Evolutionary conservation across 495 filamentous ascomycete genomes (phyloP), one percentile per base, ranked within the genome.

Genomic region (Lentithecium fluviatile): DNA sequence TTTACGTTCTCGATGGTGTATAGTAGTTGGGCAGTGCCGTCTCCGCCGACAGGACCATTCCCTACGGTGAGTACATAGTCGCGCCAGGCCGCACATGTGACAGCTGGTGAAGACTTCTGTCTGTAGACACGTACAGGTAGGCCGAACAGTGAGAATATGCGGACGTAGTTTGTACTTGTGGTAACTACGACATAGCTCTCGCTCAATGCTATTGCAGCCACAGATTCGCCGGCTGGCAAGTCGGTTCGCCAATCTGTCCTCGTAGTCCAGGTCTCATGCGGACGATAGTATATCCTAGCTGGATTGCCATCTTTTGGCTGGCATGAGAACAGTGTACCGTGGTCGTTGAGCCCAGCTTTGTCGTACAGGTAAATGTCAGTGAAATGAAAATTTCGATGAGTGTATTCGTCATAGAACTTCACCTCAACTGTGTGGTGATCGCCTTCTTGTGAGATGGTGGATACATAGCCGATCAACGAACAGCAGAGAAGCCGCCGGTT

Each of bases 1-100:
- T 95, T 94, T 66, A 97, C 83, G 66, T 97, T 95, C 69, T 96
- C 86, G 63, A 98, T 88, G 0, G 86, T 89, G 78, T 97, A 98
- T 12, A 88, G 76, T 25, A 98, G 78, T 34, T 80, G 82, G 5
- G 87, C 83, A 40, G 76, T 81, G 40, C 95, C 94, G 68, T 92
- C 86, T 10, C 85, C 81, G 19, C 83, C 85, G 46, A 96, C 80
- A 0, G 95, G 83, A 0, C 94, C 94, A 67, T 97, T 98, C 20
- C 93, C 92, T 66, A 98, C 83, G 0, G 91, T 95, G 66, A 97
- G 81, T 11, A 97, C 84, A 71, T 97, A 97, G 76, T 98, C 91
- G 59, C 88, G 78, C 89, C 89, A 98, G 58, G 89, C 88, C 1
- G 89, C 88, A 67, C 95, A 97, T 0, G 90, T 91, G 15, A 98